phyloP scores from a whole-genome alignment of 495 filamentous ascomycete species.

The Neurospora pannonica region DNA sequence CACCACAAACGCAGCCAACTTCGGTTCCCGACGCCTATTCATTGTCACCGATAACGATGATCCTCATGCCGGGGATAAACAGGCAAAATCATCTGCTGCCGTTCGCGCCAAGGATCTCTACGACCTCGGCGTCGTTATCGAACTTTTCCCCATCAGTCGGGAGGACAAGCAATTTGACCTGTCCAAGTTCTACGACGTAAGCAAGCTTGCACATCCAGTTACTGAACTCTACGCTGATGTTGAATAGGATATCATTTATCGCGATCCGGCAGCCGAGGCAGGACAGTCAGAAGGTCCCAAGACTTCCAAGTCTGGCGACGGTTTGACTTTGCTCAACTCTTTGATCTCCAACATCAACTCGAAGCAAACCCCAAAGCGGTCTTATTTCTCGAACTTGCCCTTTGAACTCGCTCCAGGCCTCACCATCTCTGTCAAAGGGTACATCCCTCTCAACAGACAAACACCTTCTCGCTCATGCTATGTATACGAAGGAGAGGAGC shows the following conservation, averaged over 20 bases:
- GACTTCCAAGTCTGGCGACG: slow-evolving; percentile 52
- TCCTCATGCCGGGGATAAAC: slow-evolving; percentile 66
- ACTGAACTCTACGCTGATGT: slow-evolving; percentile 9
- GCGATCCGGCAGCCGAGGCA: slow-evolving; percentile 54
- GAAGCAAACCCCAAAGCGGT: slow-evolving; percentile 75
- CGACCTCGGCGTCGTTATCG: slow-evolving; percentile 85
- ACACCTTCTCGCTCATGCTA: slow-evolving; percentile 69
- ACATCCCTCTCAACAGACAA: slow-evolving; percentile 78
- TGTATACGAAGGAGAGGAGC: slow-evolving; percentile 77
- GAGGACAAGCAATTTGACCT: slow-evolving; percentile 69
- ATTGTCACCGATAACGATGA: slow-evolving; percentile 93
- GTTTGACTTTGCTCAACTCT: slow-evolving; percentile 70
- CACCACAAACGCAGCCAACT: slow-evolving; percentile 89
- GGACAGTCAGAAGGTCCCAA: slow-evolving; percentile 29
- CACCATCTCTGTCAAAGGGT: slow-evolving; percentile 85
- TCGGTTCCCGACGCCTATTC: slow-evolving; percentile 83
- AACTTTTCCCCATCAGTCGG: slow-evolving; percentile 83
- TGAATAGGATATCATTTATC: slow-evolving; percentile 70
- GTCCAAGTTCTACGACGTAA: slow-evolving; percentile 84
- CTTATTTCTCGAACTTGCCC: slow-evolving; percentile 74
- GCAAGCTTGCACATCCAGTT: slow-evolving; percentile 1
- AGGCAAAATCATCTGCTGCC: slow-evolving; percentile 61
- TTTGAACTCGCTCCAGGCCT: slow-evolving; percentile 80
- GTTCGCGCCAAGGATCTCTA: slow-evolving; percentile 91
- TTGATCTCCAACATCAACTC: slow-evolving; percentile 87